These are phyloP conservation scores for Nannizzia gypsea DNA, from an alignment of 2,329 filamentous ascomycete genomes.

Conservation along the genomic window DNA sequence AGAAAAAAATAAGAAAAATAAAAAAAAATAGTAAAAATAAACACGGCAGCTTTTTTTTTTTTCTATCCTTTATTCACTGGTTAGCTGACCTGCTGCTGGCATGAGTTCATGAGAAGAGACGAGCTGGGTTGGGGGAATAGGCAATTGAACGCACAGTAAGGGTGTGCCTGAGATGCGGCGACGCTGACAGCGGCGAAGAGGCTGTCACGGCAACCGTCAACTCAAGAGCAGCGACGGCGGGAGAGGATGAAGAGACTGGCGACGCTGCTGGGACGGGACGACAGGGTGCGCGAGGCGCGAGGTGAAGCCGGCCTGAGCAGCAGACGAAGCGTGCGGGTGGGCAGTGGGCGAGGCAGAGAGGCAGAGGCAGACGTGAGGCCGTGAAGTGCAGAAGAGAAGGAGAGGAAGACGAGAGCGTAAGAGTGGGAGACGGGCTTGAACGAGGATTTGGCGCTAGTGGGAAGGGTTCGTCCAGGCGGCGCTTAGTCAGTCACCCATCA, in stretches of 20 bases:
- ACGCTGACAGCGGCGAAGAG: background rate
- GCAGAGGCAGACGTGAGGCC: conserved; percentile 7
- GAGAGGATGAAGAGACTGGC: background rate
- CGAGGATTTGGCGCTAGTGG: conserved; percentile 17
- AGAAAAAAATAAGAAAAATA: conserved; percentile 8
- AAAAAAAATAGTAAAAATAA: conserved; percentile 8
- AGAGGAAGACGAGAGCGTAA: conserved; percentile 8
- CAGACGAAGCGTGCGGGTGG: background rate
- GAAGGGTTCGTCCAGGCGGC: conserved; percentile 12
- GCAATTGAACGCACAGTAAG: background rate
- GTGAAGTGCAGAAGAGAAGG: conserved; percentile 10
- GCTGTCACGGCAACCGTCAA: background rate
- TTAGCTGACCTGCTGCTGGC: no score
- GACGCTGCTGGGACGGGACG: background rate
- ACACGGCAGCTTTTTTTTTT: background rate
- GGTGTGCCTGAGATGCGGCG: background rate
- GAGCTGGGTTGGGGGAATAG: background rate
- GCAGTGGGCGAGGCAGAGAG: background rate
- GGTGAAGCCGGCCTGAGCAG: background rate
- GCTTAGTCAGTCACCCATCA: conserved; percentile 1
- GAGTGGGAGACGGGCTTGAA: conserved; percentile 11
- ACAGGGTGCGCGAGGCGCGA: background rate
- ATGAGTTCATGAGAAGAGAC: background rate
- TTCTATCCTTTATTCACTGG: background rate
- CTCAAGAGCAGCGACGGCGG: background rate